These are phyloP conservation scores for Hanseniaspora pseudoguilliermondii DNA, from an alignment of 805 yeast genomes.

Conservation along the genomic window DNA sequence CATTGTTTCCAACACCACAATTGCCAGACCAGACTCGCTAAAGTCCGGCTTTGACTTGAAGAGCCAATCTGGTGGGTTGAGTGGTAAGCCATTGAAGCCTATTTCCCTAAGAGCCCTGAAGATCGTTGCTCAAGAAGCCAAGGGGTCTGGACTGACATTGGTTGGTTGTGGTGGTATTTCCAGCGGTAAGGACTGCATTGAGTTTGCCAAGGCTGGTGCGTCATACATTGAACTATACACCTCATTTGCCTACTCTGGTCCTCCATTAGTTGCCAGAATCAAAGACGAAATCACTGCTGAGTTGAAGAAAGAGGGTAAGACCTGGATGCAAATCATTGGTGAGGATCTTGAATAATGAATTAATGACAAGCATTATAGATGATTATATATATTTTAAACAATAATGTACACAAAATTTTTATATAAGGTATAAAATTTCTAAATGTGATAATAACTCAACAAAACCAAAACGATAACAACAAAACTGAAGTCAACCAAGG, in stretches of 20 bases:
- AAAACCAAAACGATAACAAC: conserved; percentile 24
- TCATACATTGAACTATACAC: conserved; percentile 79
- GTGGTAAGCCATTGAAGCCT: conserved; percentile 86
- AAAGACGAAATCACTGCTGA: conserved; percentile 47
- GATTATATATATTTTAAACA: too few species aligned
- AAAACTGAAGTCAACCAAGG: conserved; percentile 26
- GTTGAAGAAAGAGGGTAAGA: conserved; percentile 58
- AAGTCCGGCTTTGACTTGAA: conserved; percentile 35
- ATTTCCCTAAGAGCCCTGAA: conserved; percentile 58
- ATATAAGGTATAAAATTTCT: too few species aligned
- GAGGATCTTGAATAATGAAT: conserved; percentile 33
- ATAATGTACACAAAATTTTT: too few species aligned
- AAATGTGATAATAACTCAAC: conserved; percentile 17
- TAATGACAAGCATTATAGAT: neutral
- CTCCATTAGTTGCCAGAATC: conserved; percentile 58
- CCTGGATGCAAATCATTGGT: conserved; percentile 75
- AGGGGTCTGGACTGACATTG: conserved; percentile 57
- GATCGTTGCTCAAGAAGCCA: conserved; percentile 60
- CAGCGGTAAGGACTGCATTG: conserved; percentile 78
- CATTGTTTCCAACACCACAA: conserved; percentile 82
- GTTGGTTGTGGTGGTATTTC: conserved; percentile 93
- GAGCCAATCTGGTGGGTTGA: conserved; percentile 69
- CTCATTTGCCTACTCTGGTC: conserved; percentile 84
- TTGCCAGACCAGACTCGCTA: conserved; percentile 60
- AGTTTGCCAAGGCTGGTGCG: conserved; percentile 89